Conservation (phyloP, 176 grass and related monocot genomes). For the Secale cereale region DNA sequence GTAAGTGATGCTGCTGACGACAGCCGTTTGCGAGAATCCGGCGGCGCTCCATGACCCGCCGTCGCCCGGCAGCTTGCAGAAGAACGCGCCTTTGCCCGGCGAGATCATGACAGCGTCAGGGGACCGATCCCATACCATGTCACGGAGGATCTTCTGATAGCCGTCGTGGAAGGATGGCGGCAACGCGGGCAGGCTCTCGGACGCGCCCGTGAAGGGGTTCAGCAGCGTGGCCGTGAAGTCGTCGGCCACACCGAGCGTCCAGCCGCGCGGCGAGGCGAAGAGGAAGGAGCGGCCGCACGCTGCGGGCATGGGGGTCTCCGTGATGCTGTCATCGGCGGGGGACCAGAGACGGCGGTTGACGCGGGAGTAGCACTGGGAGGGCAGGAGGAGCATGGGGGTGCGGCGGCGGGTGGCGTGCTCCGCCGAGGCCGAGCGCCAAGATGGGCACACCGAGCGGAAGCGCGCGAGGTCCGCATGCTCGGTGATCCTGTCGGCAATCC, state of each 20-base stretch:
- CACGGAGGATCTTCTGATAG: background rate
- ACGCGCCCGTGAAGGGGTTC: background rate
- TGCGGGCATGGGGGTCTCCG: background rate
- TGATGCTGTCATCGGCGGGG: background rate
- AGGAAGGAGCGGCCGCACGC: background rate
- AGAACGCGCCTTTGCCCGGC: background rate
- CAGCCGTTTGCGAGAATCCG: background rate
- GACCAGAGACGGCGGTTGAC: background rate
- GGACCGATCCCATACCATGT: slow-evolving; percentile 2
- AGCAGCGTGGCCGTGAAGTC: background rate
- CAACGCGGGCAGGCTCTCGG: background rate
- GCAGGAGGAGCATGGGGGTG: background rate
- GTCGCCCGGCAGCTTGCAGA: background rate
- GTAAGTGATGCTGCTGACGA: slow-evolving; percentile 12
- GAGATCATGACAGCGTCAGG: slow-evolving; percentile 17
- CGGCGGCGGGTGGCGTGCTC: background rate
- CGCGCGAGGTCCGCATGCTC: background rate
- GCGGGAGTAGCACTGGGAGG: background rate
- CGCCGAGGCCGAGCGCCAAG: background rate
- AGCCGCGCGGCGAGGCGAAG: slow-evolving; percentile 13
- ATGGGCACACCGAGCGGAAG: background rate
- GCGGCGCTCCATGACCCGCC: background rate
- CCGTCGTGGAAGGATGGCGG: background rate
- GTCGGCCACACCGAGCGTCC: slow-evolving; percentile 17
- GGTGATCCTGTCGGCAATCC: background rate